phyloP scores from a whole-genome alignment of 345 rosid species.

The Trapa incisa region DNA sequence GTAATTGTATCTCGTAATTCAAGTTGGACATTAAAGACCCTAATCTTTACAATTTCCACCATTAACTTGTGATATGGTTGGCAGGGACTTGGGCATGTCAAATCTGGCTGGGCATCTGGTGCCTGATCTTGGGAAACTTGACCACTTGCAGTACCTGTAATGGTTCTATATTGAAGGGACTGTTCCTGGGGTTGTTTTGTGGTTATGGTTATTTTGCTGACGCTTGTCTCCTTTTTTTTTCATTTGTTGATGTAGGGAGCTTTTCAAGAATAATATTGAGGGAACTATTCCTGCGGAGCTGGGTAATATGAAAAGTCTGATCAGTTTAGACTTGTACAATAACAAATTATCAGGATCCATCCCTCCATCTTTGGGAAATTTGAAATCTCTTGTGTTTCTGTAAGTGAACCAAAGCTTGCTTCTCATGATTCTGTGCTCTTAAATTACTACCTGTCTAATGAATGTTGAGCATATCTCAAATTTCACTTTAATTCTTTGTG shows the following conservation, averaged over 20 bases:
- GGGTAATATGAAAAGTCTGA: conserved; percentile 68
- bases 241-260: conserved; percentile 42
- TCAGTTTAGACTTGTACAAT: conserved; percentile 91
- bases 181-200: not conserved
- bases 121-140: conserved; percentile 72
- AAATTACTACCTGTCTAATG: not conserved
- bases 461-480: not conserved
- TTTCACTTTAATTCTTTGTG: not conserved
- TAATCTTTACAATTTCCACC: not conserved
- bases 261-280: conserved; percentile 76
- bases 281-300: conserved; percentile 75
- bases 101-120: conserved; percentile 82
- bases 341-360: conserved; percentile 75
- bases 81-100: conserved; percentile 90
- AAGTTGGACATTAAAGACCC: not conserved
- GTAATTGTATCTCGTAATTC: not conserved
- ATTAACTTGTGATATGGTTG: conserved; percentile 1
- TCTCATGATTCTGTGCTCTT: not conserved
- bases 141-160: conserved; percentile 76
- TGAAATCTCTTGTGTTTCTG: conserved; percentile 91
- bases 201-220: not conserved
- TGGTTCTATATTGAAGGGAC: not conserved
- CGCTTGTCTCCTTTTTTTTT: not conserved
- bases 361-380: conserved; percentile 68
- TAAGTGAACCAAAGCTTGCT: conserved; percentile 23